A percentile compares a stretch with the other conserved stretches of the same genome.
Conservation (phyloP, 768 basidiomycete species). For the Mycena metata region DNA sequence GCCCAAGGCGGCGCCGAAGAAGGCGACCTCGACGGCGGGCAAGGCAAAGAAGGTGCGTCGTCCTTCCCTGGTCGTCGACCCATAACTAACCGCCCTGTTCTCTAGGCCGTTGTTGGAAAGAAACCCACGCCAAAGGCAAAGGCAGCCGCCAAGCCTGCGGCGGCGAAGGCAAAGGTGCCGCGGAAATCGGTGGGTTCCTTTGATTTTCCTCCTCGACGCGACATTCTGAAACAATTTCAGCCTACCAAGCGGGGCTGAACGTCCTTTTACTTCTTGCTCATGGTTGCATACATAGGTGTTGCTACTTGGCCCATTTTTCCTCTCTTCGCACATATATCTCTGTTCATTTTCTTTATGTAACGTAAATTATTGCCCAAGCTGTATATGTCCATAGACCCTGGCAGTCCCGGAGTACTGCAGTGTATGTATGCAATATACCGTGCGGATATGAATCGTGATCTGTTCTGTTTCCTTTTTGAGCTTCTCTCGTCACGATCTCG, state of each 20-base stretch:
- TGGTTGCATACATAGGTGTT: constrained; percentile 28
- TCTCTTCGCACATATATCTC: constrained; percentile 36
- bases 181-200: constrained; percentile 31
- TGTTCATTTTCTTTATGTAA: constrained; percentile 48
- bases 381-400: constrained; percentile 29
- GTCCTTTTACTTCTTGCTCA: constrained; percentile 2
- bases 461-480: no score
- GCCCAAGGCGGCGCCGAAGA: constrained; percentile 53
- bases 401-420: no score
- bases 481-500: no score
- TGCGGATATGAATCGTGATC: constrained; percentile 20
- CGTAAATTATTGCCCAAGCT: constrained; percentile 55
- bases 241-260: constrained; percentile 36
- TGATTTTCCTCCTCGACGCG: not conserved
- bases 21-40: constrained; percentile 57
- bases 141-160: constrained; percentile 30
- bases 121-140: constrained; percentile 52
- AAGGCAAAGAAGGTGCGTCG: constrained; percentile 76
- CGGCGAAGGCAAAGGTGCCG: constrained; percentile 28
- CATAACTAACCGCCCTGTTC: not conserved
- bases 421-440: constrained; percentile 9
- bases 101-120: constrained; percentile 66
- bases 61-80: not conserved
- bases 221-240: constrained; percentile 6
- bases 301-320: constrained; percentile 26